Evolutionary conservation across 352 stramenopile genomes (phyloP), one percentile per base, ranked within the genome.

Genomic region (Globisporangium carolinianum): DNA sequence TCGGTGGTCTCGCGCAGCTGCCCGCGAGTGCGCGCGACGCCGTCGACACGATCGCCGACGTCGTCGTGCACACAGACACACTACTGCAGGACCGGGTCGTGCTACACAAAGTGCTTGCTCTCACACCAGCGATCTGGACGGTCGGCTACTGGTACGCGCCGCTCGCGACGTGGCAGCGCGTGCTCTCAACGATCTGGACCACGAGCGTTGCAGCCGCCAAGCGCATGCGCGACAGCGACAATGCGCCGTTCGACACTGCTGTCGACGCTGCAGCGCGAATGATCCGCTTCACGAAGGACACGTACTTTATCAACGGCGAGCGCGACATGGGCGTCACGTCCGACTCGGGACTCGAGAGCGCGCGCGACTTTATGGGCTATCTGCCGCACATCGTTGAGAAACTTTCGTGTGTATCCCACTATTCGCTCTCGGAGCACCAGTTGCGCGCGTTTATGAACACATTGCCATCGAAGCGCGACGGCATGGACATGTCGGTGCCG

Each of bases 201-300:
- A 55, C 69, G 17, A 36, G 71, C 9, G 57, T 72, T 6, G 55
- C 41, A n/a, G 38, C 57, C 8, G 68, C 69, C 47, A 82, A 85
- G 57, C 24, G 18, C n/a, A 32, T 37, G 12, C 7, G 50, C 47
- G 15, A 49, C 6, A 12, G 53, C 47, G 15, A 63, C 39, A 38
- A 36, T 5, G 57, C 39, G 39, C 37, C 52, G 11, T 83, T 84
- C 38, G 63, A 73, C 36, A 55, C 62, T 1, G 69, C 76, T 36
- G 55, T 85, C 18, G 83, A 85, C 52, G 67, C 71, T 4, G 85
- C 77, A 12, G 68, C 77, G 56, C 71, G 71, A 3, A 70, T 82
- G 32, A 69, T 85, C 46, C 77, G 77, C 36, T 87, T 87, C 67
- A 87, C 71, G n/a, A 87, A 87, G 59, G 75, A 87, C 67, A 72